Evolutionary conservation across 2,329 filamentous ascomycete species (phyloP).

Genomic region (Colletotrichum spinosum): DNA sequence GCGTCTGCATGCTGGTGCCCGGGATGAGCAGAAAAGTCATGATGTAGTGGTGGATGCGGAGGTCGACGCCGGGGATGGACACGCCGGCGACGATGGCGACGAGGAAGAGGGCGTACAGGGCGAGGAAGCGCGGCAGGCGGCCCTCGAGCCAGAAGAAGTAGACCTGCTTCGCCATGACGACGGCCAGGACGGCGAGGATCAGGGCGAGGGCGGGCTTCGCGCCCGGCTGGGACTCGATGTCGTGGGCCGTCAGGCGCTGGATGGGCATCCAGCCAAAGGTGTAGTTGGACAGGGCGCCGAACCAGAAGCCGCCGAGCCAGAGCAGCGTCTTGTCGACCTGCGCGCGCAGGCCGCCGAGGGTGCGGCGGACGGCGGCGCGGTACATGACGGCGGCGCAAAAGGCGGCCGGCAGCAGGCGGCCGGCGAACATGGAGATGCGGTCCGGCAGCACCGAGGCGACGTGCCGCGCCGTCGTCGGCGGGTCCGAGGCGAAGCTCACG

Average conservation of each 20-base stretch:
- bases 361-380: constrained; percentile 80
- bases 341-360: constrained; percentile 77
- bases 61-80: constrained; percentile 78
- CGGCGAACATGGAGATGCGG: constrained; percentile 46
- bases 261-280: constrained; percentile 96
- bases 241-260: constrained; percentile 86
- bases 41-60: constrained; percentile 96
- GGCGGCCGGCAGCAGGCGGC: constrained; percentile 85
- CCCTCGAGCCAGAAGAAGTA: constrained; percentile 90
- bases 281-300: constrained; percentile 93
- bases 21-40: constrained; percentile 87
- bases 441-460: constrained; percentile 75
- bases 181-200: constrained; percentile 77
- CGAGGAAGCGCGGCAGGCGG: constrained; percentile 80
- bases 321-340: constrained; percentile 91
- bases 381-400: constrained; percentile 92
- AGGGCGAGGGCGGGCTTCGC: constrained; percentile 84
- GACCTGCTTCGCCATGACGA: constrained; percentile 79
- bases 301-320: constrained; percentile 91
- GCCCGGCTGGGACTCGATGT: constrained; percentile 89
- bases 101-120: constrained; percentile 80
- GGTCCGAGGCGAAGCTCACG: constrained; percentile 89
- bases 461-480: constrained; percentile 67
- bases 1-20: constrained; percentile 88
- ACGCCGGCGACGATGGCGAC: constrained; percentile 75